Evolutionary conservation across 371 early-diverging fungal genomes (phyloP).

Genomic region (Mycotypha africana): DNA sequence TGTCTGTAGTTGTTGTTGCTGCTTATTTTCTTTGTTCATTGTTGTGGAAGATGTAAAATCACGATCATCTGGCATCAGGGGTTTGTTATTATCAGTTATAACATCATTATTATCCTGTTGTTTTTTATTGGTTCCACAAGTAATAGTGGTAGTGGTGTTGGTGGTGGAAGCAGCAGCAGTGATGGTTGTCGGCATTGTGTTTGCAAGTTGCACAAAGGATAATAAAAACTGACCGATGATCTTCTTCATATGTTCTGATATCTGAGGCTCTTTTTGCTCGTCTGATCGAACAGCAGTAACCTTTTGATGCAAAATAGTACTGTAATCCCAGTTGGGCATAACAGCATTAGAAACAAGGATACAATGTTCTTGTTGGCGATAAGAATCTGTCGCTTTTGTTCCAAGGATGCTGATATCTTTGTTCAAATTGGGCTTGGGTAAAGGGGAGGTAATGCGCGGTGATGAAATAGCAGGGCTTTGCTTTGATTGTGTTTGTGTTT

Average conservation of each 20-base stretch:
- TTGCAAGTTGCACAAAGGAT: conserved; percentile 24
- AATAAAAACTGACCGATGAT: conserved; percentile 26
- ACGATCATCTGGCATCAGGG: conserved; percentile 24
- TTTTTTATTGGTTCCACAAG: neutral
- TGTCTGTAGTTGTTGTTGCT: too few relatives aligned
- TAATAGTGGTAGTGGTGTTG: neutral
- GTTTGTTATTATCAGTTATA: conserved; percentile 1
- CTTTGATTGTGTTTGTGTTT: too few relatives aligned
- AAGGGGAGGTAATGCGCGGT: conserved; percentile 27
- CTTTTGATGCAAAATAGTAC: conserved; percentile 22
- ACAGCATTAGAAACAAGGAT: conserved; percentile 46
- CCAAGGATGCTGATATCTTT: conserved; percentile 44
- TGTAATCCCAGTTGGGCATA: conserved; percentile 42
- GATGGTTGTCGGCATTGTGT: conserved; percentile 1
- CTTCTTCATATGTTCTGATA: conserved; percentile 4
- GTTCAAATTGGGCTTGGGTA: conserved; percentile 38
- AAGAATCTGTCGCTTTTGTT: conserved; percentile 39
- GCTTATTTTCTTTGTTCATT: too few relatives aligned
- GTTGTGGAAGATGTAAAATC: conserved; percentile 15
- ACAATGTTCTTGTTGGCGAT: conserved; percentile 39
- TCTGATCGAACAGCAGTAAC: too few relatives aligned
- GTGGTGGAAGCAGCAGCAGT: conserved; percentile 1
- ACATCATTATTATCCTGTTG: neutral
- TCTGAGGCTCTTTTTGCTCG: neutral
- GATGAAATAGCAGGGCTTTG: conserved; percentile 17